Conservation (phyloP, 1,139 yeast genomes). For the Zhuliangozyma blackwelliae region DNA sequence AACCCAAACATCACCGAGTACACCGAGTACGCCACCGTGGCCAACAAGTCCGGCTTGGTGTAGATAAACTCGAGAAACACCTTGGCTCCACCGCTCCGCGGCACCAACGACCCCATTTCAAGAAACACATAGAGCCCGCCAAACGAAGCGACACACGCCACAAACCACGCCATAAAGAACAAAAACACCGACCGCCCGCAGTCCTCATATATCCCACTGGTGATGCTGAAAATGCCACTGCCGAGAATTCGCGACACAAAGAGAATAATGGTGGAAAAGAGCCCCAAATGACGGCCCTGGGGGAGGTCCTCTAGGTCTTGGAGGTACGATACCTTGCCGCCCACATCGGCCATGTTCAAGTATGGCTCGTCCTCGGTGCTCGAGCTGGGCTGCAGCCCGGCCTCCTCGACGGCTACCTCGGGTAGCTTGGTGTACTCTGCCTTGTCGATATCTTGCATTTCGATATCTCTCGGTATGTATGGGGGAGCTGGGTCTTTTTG, state of each 20-base stretch:
- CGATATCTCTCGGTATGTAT: conserved; percentile 1
- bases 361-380: not conserved
- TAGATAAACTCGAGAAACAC: conserved; percentile 66
- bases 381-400: not conserved
- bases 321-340: conserved; percentile 12
- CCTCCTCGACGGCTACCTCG: not conserved
- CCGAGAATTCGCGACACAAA: conserved; percentile 71
- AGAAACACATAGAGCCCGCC: conserved; percentile 63
- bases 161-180: conserved; percentile 57
- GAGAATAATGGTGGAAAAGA: conserved; percentile 59
- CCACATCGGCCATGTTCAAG: conserved; percentile 2
- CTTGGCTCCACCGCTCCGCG: conserved; percentile 72
- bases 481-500: too few relatives aligned
- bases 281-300: conserved; percentile 70
- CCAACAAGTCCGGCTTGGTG: conserved; percentile 53
- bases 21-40: conserved; percentile 55
- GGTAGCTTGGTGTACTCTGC: conserved; percentile 8
- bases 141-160: conserved; percentile 59
- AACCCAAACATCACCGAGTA: conserved; percentile 62
- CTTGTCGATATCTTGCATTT: conserved; percentile 11
- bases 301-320: conserved; percentile 54
- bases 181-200: conserved; percentile 62
- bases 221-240: conserved; percentile 71
- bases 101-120: conserved; percentile 66
- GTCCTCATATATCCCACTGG: conserved; percentile 61